Base-by-base conservation (phyloP, 805 yeast genomes). In the Monosporozyma siamensis region DNA sequence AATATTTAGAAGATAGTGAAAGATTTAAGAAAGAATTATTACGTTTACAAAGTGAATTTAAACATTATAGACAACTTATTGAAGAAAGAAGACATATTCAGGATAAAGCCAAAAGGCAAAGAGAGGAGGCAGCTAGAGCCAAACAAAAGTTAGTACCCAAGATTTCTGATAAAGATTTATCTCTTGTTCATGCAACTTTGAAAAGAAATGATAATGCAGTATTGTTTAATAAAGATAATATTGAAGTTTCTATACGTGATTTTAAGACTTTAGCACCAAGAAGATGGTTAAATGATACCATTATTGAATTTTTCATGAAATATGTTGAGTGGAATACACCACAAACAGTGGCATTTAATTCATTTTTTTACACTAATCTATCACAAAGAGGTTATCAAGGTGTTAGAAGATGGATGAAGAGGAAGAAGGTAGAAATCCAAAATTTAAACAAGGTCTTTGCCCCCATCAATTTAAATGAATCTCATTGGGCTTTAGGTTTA, bases 401-500 rank as follows among this genome's bases (percentile, higher is more conserved):
- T n/a, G 95, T 87, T 8, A 73, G 75, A 22, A 69, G 86, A 49
- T 87, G 96, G 96, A 80, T 92, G 48, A 82, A 78, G 52, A 72
- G 90, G 39, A 78, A 82, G 44, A 80, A 82, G 51, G 71, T 76
- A 41, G 74, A 80, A 48, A 78, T 90, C 6, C 70, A 77, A 3
- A 70, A 74, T 35, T 66, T 83, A 50, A 82, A 81, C 36, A 68
- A 74, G 46, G 70, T 92, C 9, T 70, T 90, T 47, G 79, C 84
- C 8, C 98, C 98, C 0, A 80, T 92, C n/a, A 92, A 92, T 54
- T 67, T 83, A 20, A 72, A 75, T 63, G 77, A 79, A 43, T 75
- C 89, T 1, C 98, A 92, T 62, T 92, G 98, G 98, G 92, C 95
- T 2, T 64, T 88, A 23, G 88, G 90, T 0, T 82, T 81, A 31